phyloP scores from a whole-genome alignment of 2,329 filamentous ascomycete genomes.

The Zasmidium citrigriseum region DNA sequence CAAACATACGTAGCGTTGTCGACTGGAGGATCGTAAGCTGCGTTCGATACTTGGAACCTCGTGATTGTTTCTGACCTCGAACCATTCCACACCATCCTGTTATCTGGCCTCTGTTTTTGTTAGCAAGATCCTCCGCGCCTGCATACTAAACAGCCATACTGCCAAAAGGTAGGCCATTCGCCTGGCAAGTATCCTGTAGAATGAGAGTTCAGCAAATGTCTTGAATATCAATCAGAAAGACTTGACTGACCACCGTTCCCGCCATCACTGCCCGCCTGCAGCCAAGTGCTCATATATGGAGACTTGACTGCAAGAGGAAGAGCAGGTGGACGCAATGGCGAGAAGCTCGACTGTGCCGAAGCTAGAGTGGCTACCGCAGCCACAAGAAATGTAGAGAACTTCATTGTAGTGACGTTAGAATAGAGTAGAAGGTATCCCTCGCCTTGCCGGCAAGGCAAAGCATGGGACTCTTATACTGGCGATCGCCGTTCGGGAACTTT shows the following conservation, averaged over 20 bases:
- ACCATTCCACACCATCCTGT: conserved; percentile 62
- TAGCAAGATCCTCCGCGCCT: not conserved
- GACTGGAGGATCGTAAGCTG: conserved; percentile 59
- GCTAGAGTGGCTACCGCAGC: conserved; percentile 16
- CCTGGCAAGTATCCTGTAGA: conserved; percentile 38
- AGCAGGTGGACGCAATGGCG: conserved; percentile 64
- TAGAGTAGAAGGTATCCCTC: not conserved
- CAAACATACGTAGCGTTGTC: conserved; percentile 58
- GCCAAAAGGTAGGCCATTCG: conserved; percentile 67
- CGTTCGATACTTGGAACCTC: not conserved
- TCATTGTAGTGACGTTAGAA: conserved; percentile 5
- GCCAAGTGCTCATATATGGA: conserved; percentile 72
- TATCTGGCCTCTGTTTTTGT: conserved; percentile 43
- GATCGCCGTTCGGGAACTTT: not conserved
- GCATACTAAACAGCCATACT: conserved; percentile 9
- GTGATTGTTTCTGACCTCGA: not conserved
- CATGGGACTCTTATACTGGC: not conserved
- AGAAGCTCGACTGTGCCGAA: conserved; percentile 55
- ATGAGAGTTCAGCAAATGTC: not conserved
- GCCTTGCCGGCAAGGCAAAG: not conserved
- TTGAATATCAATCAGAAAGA: not conserved
- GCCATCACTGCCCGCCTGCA: conserved; percentile 59
- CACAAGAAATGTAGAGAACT: conserved; percentile 14
- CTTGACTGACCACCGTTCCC: conserved; percentile 59
- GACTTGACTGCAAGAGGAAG: conserved; percentile 73